These are phyloP conservation scores for Penicillium robsamsonii DNA, from an alignment of 495 filamentous ascomycete genomes.

Conservation along the genomic window DNA sequence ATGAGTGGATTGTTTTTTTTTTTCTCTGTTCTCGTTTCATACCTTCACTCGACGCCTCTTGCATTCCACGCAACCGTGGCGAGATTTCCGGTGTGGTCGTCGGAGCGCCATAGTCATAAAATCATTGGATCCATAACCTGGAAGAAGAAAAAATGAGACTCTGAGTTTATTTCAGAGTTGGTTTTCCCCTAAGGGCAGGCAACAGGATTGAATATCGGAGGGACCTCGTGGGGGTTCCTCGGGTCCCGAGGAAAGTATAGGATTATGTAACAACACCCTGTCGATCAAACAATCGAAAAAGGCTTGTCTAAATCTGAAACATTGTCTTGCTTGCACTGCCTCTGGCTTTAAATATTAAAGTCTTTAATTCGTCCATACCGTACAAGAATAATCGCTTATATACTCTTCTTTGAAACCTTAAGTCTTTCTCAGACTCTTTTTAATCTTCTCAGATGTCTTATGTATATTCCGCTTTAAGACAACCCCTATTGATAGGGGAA, in stretches of 20 bases:
- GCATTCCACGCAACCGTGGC: constrained; percentile 36
- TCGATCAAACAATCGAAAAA: constrained; percentile 30
- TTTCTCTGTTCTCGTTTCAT: neutral
- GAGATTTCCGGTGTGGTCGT: constrained; percentile 36
- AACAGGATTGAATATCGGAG: constrained; percentile 21
- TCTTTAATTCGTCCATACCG: neutral
- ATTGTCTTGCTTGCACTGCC: constrained; percentile 16
- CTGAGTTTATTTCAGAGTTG: neutral
- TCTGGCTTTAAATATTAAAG: too few relatives aligned
- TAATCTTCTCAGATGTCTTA: too few relatives aligned
- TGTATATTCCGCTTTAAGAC: too few relatives aligned
- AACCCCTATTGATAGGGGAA: too few relatives aligned
- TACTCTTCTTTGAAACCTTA: too few relatives aligned
- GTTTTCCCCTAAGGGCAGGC: constrained; percentile 12
- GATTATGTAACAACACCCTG: constrained; percentile 28
- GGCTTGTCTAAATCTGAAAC: constrained; percentile 24
- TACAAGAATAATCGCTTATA: too few relatives aligned
- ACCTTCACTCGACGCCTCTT: constrained; percentile 44
- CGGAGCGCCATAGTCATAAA: constrained; percentile 34
- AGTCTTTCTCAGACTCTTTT: too few relatives aligned
- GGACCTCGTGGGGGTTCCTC: too few relatives aligned
- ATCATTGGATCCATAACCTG: neutral
- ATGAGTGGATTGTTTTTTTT: constrained; percentile 3
- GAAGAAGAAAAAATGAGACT: neutral
- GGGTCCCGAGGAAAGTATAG: neutral